A percentile compares a stretch with the other conserved stretches of the same genome.
Evolutionary conservation across 2,329 filamentous ascomycete species (phyloP).

Genomic region (Cladosporium colombiae): DNA sequence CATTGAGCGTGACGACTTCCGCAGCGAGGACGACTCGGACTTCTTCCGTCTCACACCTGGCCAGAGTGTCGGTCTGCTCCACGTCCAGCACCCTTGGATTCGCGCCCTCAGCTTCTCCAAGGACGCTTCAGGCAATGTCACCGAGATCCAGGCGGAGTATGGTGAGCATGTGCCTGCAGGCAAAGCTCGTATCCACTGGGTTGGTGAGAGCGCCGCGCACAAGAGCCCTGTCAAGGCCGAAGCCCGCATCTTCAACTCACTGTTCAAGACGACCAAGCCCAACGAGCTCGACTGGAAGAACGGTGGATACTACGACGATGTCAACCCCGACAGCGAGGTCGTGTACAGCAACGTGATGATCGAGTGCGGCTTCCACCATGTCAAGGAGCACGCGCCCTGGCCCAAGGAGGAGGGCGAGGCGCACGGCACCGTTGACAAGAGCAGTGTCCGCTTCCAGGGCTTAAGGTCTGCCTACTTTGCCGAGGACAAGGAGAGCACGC

Average conservation of each 20-base stretch:
- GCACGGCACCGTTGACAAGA: constrained; percentile 57
- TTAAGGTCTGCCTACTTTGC: constrained; percentile 86
- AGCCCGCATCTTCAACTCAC: constrained; percentile 74
- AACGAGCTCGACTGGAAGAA: constrained; percentile 66
- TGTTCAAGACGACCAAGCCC: constrained; percentile 87
- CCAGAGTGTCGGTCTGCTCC: constrained; percentile 72
- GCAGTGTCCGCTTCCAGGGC: constrained; percentile 85
- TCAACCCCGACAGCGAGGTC: constrained; percentile 81
- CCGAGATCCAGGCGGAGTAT: constrained; percentile 65
- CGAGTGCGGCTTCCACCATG: constrained; percentile 79
- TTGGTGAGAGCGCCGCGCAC: constrained; percentile 67
- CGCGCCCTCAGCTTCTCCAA: constrained; percentile 68
- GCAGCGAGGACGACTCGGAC: constrained; percentile 68
- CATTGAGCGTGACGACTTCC: constrained; percentile 79
- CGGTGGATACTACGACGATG: constrained; percentile 78
- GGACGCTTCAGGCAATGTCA: constrained; percentile 64
- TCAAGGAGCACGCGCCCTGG: constrained; percentile 74
- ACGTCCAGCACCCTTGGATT: constrained; percentile 66
- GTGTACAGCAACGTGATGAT: constrained; percentile 77
- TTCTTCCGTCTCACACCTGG: constrained; percentile 78
- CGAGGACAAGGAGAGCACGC: constrained; percentile 69
- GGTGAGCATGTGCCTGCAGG: constrained; percentile 60
- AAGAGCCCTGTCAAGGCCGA: constrained; percentile 64
- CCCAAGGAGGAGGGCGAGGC: constrained; percentile 74
- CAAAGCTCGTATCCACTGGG: constrained; percentile 78